Evolutionary conservation across 768 basidiomycete species (phyloP).

Genomic region (Phylloporus rhodoxanthus): DNA sequence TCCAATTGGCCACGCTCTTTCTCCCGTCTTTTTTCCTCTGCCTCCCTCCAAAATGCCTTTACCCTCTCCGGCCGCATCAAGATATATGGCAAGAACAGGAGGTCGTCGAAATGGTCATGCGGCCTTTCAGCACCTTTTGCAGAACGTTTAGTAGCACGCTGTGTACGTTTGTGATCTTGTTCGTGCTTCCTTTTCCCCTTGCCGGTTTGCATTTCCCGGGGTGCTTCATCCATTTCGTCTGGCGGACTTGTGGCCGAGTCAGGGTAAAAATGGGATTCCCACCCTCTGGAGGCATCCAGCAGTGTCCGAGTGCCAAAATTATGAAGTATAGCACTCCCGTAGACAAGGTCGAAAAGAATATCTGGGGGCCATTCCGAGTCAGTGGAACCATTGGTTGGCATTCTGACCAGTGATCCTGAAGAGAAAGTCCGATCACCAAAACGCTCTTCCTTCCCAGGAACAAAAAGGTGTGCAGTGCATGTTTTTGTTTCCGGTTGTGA

Average conservation of each 20-base stretch:
- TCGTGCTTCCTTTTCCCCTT: not conserved
- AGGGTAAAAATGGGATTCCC: not conserved
- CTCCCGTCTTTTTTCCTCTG: not conserved
- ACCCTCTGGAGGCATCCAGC: not conserved
- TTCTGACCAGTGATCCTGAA: not conserved
- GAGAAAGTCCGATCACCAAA: not conserved
- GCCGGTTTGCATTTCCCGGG: no score
- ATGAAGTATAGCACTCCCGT: not conserved
- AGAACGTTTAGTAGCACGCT: not conserved
- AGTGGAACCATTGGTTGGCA: not conserved
- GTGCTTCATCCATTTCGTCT: no score
- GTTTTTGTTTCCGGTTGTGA: no score
- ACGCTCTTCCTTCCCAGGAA: no score
- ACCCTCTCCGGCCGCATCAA: not conserved
- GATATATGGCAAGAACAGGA: not conserved
- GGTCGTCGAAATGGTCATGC: not conserved
- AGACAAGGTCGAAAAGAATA: conserved; percentile 4
- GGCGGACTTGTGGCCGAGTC: no score
- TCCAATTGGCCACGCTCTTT: not conserved
- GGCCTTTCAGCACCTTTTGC: not conserved
- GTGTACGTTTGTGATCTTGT: no score
- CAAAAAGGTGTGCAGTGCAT: no score
- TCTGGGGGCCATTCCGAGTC: conserved; percentile 1
- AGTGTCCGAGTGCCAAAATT: not conserved
- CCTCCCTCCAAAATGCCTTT: not conserved